Conservation (phyloP, 768 basidiomycete species). For the Gymnopilus dilepis region DNA sequence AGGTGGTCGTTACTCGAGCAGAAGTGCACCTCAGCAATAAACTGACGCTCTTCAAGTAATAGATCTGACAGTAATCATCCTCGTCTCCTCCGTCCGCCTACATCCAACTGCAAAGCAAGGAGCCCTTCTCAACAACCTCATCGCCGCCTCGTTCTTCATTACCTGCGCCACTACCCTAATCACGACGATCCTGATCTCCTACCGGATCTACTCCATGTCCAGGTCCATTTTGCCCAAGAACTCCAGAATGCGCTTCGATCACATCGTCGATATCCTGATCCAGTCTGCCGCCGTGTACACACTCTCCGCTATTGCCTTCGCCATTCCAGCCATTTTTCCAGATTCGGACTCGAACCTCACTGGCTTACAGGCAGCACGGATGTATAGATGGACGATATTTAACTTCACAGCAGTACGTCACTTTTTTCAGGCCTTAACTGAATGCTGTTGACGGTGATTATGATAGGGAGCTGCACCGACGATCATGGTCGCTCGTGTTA, state of each 20-base stretch:
- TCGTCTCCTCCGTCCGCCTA: neutral
- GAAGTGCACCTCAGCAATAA: neutral
- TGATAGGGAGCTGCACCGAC: neutral
- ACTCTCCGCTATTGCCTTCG: neutral
- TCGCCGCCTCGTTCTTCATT: neutral
- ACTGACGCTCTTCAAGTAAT: neutral
- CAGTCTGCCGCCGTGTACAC: constrained; percentile 6
- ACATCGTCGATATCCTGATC: constrained; percentile 2
- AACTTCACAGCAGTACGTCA: no score
- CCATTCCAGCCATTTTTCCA: neutral
- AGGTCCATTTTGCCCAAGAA: neutral
- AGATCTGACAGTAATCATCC: neutral
- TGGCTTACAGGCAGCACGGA: no score
- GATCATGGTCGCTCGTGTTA: neutral
- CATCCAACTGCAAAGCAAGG: neutral
- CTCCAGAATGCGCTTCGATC: neutral
- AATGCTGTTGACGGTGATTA: no score
- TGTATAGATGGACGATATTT: no score
- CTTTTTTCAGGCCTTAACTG: no score
- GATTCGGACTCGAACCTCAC: neutral
- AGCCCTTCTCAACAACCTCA: neutral
- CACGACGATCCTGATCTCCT: constrained; percentile 7
- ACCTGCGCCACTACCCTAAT: neutral
- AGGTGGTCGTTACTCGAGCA: no score
- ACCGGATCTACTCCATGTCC: neutral